phyloP scores from a whole-genome alignment of 2,329 filamentous ascomycete genomes.

The Monilinia aucupariae region DNA sequence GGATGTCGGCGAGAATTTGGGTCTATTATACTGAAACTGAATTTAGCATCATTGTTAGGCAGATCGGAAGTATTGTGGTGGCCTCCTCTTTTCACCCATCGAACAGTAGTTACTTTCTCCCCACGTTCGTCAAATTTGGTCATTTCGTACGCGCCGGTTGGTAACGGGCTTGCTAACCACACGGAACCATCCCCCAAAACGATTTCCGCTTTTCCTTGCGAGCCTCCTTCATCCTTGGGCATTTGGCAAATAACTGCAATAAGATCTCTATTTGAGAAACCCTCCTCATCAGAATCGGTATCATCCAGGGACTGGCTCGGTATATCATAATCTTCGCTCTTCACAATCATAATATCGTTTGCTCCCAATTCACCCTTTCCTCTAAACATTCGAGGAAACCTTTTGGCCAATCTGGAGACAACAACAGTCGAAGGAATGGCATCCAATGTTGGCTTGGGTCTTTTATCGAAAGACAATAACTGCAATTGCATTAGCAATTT shows the following conservation, averaged over 20 bases:
- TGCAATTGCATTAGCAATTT: conserved; percentile 68
- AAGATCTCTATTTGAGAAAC: conserved; percentile 48
- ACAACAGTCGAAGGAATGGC: conserved; percentile 65
- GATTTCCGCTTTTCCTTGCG: conserved; percentile 47
- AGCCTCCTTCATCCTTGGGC: conserved; percentile 46
- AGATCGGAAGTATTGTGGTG: conserved; percentile 35
- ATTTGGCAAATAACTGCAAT: conserved; percentile 64
- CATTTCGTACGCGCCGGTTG: conserved; percentile 62
- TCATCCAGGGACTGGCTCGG: conserved; percentile 46
- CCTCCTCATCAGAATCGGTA: conserved; percentile 47
- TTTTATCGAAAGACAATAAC: conserved; percentile 52
- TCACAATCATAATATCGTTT: conserved; percentile 66
- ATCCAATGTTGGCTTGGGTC: conserved; percentile 65
- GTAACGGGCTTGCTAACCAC: conserved; percentile 50
- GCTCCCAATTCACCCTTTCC: conserved; percentile 58
- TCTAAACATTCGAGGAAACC: conserved; percentile 59
- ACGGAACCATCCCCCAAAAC: conserved; percentile 58
- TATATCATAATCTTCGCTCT: conserved; percentile 59
- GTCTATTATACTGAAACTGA: conserved; percentile 73
- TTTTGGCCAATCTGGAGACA: conserved; percentile 53
- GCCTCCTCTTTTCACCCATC: conserved; percentile 58
- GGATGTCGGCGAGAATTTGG: conserved; percentile 65
- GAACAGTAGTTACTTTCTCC: conserved; percentile 49
- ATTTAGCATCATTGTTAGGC: conserved; percentile 46
- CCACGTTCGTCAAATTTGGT: conserved; percentile 49